A percentile compares a stretch with the other conserved stretches of the same genome.
Conservation (phyloP, 257 asterid species). For the Scutellaria minor region DNA sequence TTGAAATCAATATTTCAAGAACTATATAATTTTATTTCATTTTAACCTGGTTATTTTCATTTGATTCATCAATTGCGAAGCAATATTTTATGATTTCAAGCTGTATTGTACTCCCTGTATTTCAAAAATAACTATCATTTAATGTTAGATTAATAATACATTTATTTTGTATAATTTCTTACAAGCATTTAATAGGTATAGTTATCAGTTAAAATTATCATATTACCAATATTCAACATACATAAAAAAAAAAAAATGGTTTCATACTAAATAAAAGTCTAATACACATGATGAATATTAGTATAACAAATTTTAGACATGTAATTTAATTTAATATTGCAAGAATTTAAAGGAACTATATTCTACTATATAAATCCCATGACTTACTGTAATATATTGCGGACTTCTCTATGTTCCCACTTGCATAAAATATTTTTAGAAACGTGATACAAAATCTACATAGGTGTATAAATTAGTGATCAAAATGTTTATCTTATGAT, state of each 20-base stretch:
- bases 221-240: too few species aligned
- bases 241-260: too few species aligned
- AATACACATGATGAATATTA: too few species aligned
- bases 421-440: background rate
- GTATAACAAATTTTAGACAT: too few species aligned
- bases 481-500: background rate
- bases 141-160: too few species aligned
- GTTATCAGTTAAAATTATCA: too few species aligned
- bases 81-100: background rate
- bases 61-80: background rate
- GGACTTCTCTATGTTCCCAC: background rate
- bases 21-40: background rate
- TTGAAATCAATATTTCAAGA: too few species aligned
- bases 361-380: background rate
- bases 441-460: background rate
- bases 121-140: too few species aligned
- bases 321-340: background rate
- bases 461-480: background rate
- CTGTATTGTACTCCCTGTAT: background rate
- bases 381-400: background rate
- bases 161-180: too few species aligned
- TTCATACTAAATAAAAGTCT: too few species aligned
- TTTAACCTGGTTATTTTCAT: background rate
- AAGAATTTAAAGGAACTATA: background rate
- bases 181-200: too few species aligned